A percentile compares a stretch with the other conserved stretches of the same genome.
Evolutionary conservation across 2,329 filamentous ascomycete species (phyloP).

Genomic region (Pseudogymnoascus sp.): DNA sequence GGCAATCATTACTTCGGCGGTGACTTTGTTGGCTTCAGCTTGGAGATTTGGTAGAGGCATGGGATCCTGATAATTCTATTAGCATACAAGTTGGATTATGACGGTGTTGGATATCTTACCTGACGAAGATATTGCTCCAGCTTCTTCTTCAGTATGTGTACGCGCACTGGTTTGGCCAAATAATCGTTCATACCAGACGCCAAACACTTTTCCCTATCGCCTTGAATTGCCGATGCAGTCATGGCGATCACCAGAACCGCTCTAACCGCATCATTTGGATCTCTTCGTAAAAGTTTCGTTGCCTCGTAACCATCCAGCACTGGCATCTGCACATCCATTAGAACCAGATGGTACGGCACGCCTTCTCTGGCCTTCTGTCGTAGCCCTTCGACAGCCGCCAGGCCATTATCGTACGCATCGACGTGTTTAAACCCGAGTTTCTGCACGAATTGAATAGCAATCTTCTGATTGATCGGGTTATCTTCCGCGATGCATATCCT

Average conservation of each 20-base stretch:
- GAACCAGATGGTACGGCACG: constrained; percentile 74
- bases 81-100: background rate
- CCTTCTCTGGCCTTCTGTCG: constrained; percentile 61
- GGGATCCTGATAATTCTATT: constrained; percentile 13
- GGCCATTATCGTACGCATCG: constrained; percentile 82
- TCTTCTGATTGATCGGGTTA: constrained; percentile 89
- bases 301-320: constrained; percentile 88
- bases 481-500: constrained; percentile 92
- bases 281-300: constrained; percentile 71
- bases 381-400: constrained; percentile 81
- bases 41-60: constrained; percentile 19
- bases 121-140: constrained; percentile 54
- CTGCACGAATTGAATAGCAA: constrained; percentile 82
- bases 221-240: constrained; percentile 91
- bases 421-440: constrained; percentile 74
- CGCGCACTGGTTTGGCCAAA: constrained; percentile 87
- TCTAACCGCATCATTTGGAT: constrained; percentile 65
- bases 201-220: constrained; percentile 90
- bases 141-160: constrained; percentile 77
- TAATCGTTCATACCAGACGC: constrained; percentile 98
- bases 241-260: constrained; percentile 91
- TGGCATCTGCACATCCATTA: constrained; percentile 98
- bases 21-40: constrained; percentile 19
- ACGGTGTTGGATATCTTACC: constrained; percentile 14
- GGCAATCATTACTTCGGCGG: constrained; percentile 17